Percentiles rank a stretch among this genome's conserved stretches.
These are phyloP conservation scores for Chlorella vulgaris DNA, from an alignment of 139 green algal species.

Conservation along the genomic window DNA sequence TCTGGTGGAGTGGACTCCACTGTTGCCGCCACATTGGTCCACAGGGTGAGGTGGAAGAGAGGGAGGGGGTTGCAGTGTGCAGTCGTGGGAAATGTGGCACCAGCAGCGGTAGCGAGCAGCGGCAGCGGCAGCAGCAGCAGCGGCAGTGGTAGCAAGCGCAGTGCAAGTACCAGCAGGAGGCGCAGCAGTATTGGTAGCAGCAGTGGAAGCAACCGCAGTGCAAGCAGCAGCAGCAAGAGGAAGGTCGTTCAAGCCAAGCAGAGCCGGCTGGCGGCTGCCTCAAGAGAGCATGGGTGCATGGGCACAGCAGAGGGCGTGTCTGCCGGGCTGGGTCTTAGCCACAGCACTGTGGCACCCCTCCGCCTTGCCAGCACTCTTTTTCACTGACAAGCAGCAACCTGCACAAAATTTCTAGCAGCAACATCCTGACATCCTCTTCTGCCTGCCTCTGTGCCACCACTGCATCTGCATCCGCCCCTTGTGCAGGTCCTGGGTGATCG, in stretches of 20 bases:
- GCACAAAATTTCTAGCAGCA: too few species aligned
- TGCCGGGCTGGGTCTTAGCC: too few species aligned
- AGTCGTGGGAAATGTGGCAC: background rate
- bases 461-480: too few species aligned
- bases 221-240: background rate
- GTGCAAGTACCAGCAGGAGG: background rate
- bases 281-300: too few species aligned
- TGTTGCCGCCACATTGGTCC: conserved; percentile 96
- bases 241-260: too few species aligned
- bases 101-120: background rate
- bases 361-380: too few species aligned
- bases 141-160: background rate
- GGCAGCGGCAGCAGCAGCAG: background rate
- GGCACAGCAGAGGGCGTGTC: too few species aligned
- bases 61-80: background rate
- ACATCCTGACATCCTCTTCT: background rate
- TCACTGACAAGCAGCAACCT: too few species aligned
- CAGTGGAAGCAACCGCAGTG: background rate
- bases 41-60: conserved; percentile 66
- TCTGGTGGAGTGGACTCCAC: conserved; percentile 96
- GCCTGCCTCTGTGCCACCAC: background rate
- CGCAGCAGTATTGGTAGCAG: background rate
- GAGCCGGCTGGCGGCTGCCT: too few species aligned
- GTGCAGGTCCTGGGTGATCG: conserved; percentile 90
- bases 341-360: too few species aligned